phyloP scores from a whole-genome alignment of 805 yeast species.

The Candida pseudofarinosa region DNA sequence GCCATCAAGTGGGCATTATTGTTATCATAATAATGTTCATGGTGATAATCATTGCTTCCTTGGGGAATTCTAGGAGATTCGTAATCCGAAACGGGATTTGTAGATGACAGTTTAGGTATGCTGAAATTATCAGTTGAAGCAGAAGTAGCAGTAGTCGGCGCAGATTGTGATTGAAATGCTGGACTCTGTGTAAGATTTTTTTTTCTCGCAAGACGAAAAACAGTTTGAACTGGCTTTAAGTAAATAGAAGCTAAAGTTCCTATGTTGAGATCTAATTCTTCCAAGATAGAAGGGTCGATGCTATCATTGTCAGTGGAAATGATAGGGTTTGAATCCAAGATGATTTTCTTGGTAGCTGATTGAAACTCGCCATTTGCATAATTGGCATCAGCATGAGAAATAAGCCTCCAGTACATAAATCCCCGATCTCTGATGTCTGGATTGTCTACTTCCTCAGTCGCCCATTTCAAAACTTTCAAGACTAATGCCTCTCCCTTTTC shows the following conservation, averaged over 20 bases:
- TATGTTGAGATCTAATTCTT: constrained; percentile 76
- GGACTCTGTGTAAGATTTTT: constrained; percentile 48
- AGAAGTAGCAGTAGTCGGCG: constrained; percentile 6
- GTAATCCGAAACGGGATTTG: constrained; percentile 2
- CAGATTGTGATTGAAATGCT: constrained; percentile 26
- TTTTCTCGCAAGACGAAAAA: constrained; percentile 62
- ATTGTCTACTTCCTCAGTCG: constrained; percentile 71
- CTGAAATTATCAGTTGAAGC: neutral
- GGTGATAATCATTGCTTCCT: neutral
- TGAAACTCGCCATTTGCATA: constrained; percentile 39
- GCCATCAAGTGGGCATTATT: neutral
- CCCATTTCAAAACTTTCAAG: constrained; percentile 54
- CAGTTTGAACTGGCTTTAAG: constrained; percentile 76
- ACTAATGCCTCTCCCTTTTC: constrained; percentile 52
- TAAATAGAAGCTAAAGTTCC: constrained; percentile 84
- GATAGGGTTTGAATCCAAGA: constrained; percentile 57
- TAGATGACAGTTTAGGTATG: neutral
- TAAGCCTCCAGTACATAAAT: constrained; percentile 76
- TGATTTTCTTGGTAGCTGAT: constrained; percentile 40
- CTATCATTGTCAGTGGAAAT: constrained; percentile 66
- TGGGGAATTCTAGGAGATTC: constrained; percentile 1
- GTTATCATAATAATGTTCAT: neutral
- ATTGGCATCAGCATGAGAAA: constrained; percentile 44
- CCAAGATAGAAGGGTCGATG: constrained; percentile 64
- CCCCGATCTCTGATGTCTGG: constrained; percentile 90